Evolutionary conservation across 352 stramenopile genomes (phyloP), one percentile per base, ranked within the genome.

Genomic region (Phytopythium chamaehyphon): DNA sequence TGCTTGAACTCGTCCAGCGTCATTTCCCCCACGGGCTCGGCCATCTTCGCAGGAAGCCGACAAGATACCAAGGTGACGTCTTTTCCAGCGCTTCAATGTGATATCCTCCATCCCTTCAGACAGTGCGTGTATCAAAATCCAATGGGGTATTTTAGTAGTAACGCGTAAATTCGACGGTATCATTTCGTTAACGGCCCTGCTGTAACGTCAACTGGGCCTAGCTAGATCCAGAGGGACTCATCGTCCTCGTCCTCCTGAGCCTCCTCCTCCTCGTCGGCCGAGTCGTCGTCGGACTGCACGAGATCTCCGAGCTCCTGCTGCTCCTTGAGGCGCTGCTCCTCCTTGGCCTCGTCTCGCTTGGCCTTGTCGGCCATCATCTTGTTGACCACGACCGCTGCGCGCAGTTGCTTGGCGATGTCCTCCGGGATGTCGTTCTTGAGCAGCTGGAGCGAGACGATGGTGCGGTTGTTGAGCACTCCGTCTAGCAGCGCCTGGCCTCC

Each of bases 1-100:
- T 81, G 63, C 53, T 83, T 86, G 35, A 88, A 49, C 59, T 84
- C 66, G 18, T 88, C 75, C 38, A 88, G 61, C 50, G 76, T 74
- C 69, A 88, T 71, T 43, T 71, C 65, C 18, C 46, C 39, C 15
- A 64, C 60, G 19, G 46, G 37, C 18, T 14, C 50, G 24, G 72
- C 64, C 19, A 49, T 36, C 14, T 65, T 59, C n/a, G 43, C 26
- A 22, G 6, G 5, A 9, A 33, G 28, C 9, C 22, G 22, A 31
- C n/a, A 35, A 4, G 28, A 49, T 33, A 31, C 16, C 16, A 11
- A 40, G 16, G 36, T 33, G 28, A 33, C 46, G 31, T 24, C 46
- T 21, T 52, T 40, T 52, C 46, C 28, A 10, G 31, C 26, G 36
- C 21, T 53, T 53, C 19, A 53, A 53, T 19, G 22, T 10, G 24